A percentile compares a stretch with the other conserved stretches of the same genome.
Evolutionary conservation across 805 yeast genomes (phyloP).

Genomic region (Kazachstania taianensis): DNA sequence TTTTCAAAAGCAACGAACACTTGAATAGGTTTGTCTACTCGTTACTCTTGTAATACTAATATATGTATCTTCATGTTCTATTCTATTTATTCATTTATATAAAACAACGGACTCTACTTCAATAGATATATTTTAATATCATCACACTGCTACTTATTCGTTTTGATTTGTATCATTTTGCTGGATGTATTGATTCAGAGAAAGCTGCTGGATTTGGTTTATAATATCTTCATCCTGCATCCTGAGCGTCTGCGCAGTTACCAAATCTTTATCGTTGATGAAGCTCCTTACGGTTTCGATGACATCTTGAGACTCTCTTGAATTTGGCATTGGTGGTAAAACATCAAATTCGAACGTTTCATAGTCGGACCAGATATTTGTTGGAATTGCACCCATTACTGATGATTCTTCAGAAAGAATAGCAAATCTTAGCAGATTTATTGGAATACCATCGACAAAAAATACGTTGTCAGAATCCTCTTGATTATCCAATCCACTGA

Average conservation of each 20-base stretch:
- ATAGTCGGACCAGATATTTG: constrained; percentile 46
- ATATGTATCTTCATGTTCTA: neutral
- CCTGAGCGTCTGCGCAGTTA: constrained; percentile 17
- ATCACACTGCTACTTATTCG: no score
- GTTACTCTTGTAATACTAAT: constrained; percentile 1
- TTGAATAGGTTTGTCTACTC: no score
- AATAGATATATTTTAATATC: no score
- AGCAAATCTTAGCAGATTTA: constrained; percentile 55
- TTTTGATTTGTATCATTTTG: constrained; percentile 14
- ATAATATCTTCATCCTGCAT: constrained; percentile 27
- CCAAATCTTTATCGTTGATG: constrained; percentile 26
- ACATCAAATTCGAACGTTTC: constrained; percentile 64
- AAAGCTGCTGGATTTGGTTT: constrained; percentile 25
- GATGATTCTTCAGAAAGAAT: constrained; percentile 61
- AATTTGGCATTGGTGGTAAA: constrained; percentile 47
- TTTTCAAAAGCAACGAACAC: no score
- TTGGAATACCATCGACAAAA: constrained; percentile 35
- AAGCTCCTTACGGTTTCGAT: constrained; percentile 29
- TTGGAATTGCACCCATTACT: constrained; percentile 61
- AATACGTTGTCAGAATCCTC: constrained; percentile 11
- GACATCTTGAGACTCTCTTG: constrained; percentile 27
- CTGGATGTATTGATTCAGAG: constrained; percentile 24
- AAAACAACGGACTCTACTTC: neutral
- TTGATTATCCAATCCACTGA: neutral
- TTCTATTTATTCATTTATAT: no score